Evolutionary conservation across 2,329 filamentous ascomycete species (phyloP).

Genomic region (Cladosporium sp.): DNA sequence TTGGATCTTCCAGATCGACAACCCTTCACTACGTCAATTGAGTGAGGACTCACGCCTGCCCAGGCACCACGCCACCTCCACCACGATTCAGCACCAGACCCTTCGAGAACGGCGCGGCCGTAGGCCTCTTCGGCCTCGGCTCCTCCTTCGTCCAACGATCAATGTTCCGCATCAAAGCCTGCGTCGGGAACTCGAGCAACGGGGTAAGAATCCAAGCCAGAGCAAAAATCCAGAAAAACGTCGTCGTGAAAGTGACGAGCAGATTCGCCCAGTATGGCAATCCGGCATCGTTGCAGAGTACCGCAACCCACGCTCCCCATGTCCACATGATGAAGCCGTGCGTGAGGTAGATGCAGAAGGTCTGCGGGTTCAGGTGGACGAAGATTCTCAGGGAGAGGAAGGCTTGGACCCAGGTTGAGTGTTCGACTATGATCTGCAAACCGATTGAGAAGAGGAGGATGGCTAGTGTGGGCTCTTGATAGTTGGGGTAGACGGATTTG

Average conservation of each 20-base stretch:
- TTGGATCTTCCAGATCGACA: too few species aligned
- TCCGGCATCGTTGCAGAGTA: constrained; percentile 28
- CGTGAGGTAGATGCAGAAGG: constrained; percentile 46
- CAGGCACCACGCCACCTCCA: too few species aligned
- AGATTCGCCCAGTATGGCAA: constrained; percentile 33
- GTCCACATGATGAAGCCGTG: constrained; percentile 46
- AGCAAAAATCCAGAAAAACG: constrained; percentile 26
- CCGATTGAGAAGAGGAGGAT: constrained; percentile 37
- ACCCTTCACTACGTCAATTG: too few species aligned
- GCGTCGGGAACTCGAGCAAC: constrained; percentile 18
- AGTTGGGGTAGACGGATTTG: constrained; percentile 38
- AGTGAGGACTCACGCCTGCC: too few species aligned
- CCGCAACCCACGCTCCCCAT: constrained; percentile 36
- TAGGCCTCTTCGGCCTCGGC: constrained; percentile 16
- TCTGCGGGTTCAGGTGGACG: constrained; percentile 42
- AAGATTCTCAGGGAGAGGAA: constrained; percentile 38
- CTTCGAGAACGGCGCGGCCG: constrained; percentile 19
- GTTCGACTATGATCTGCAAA: constrained; percentile 34
- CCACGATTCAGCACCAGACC: constrained; percentile 14
- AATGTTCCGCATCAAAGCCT: constrained; percentile 18
- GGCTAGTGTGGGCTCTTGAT: constrained; percentile 43
- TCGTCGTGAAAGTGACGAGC: constrained; percentile 34
- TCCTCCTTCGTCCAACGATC: constrained; percentile 20
- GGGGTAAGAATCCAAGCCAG: constrained; percentile 15
- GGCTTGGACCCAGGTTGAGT: constrained; percentile 38